Evolutionary conservation across 441 rosid genomes (phyloP), one percentile per base, ranked within the genome.

Genomic region (Adansonia rubrostipa): DNA sequence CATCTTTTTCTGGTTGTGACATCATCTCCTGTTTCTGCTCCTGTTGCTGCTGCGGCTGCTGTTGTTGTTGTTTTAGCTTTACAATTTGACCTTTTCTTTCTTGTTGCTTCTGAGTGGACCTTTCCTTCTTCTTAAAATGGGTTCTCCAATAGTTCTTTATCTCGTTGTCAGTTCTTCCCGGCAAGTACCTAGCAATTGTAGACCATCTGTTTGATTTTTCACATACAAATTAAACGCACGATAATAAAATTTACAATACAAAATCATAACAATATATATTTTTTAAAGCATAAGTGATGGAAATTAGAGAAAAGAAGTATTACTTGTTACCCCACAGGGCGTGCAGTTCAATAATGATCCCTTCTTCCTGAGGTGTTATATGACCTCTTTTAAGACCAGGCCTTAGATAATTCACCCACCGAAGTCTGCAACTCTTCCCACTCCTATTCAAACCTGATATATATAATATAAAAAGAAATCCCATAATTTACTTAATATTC

Each of bases 291-390:
- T 10, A 61, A n/a, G 9, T 24, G 15, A 22, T 10, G 8, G 20
- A 53, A 53, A 40, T 62, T 5, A 62, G 20, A 28, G 19, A 76
- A 8, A 65, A 33, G 36, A 14, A 33, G 77, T 62, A 80, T 81
- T 88, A 94, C 98, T 87, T 94, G 91, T 94, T 94, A 45, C 95
- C 94, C 94, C 97, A 89, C 9, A 89, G 80, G 42, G 93, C 88
- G 79, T 91, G 97, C 63, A 94, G 79, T 75, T 91, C 96, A 82
- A 89, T 82, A 67, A 94, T 91, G 76, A 92, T 92, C 78, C 89
- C 92, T 86, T 91, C 94, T 72, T 94, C 98, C 36, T 85, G 91
- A 76, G 92, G 93, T 62, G 98, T 88, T 48, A 94, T 74, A 63
- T 85, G 91, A 64, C 92, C 89, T 88, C 92, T 90, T 82, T 87